Evolutionary conservation across 192 early-diverging fungal species (phyloP), one percentile per base, ranked within the genome.

Genomic region (Coemansia sp.): DNA sequence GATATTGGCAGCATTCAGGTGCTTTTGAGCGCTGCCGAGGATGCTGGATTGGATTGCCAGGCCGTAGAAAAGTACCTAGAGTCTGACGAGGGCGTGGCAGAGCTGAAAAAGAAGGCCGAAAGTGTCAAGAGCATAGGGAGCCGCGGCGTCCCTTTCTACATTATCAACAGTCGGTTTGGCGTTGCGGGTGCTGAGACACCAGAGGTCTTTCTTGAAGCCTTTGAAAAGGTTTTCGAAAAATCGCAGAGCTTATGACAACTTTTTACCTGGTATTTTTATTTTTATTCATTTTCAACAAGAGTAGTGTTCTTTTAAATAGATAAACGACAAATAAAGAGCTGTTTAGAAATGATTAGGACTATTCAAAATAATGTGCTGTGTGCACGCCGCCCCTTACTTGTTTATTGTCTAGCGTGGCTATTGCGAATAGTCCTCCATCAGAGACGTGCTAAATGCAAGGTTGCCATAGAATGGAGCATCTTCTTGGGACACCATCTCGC

Each of bases 161-260:
- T 84, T 12, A 87, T 92, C 66, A 72, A 86, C 13, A 75, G 85
- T 52, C 87, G 79, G 64, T 90, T 85, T 56, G 83, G 79, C 2
- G 74, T 94, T 18, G 86, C 86, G 41, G 92, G 90, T 13, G 92
- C 90, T 0, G 90, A 93, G 52, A 85, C 86, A 3, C 87, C 89
- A 11, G 81, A 86, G 32, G 84, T 77, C 0, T 88, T 92, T 65
- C 56, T 87, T 23, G 75, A 84, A 15, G 79, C 89, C 15, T 90
- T 90, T 68, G 77, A 82, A 63, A 61, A 84, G 58, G 71, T 84
- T 9, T 67, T 73, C 47, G 64, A 68, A 23, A 53, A 37, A 50
- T 56, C 11, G n/a, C 41, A 64, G 43, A 16, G 6, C 45, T 6
- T n/a, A 26, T 37, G 9, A 40, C 12, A 39, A 42, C 9, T 39